Evolutionary conservation across 2,329 filamentous ascomycete species (phyloP), one percentile per base, ranked within the genome.

Genomic region (Alternaria triticina): DNA sequence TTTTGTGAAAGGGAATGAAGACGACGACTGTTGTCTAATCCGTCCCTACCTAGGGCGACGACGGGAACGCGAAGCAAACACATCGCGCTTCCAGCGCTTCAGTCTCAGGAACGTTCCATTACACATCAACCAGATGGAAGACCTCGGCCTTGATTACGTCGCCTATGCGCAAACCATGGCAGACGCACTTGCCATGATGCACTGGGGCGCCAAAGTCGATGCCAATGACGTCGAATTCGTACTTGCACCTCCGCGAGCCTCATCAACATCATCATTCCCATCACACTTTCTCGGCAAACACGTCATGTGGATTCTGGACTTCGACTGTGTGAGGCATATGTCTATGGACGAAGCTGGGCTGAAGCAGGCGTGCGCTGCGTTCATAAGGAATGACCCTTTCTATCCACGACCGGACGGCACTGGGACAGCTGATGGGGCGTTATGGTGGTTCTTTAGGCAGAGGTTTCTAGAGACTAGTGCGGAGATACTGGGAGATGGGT

Each of bases 161-260:
- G 64, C 74, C 0, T 86, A 85, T 63, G 82, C 84, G 0, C 57
- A 57, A 1, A 73, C 76, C 0, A 86, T 88, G 81, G 87, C 83
- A 0, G 80, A 85, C 5, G 78, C 82, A 0, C 78, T 88, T 0
- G 85, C 86, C 0, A 76, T 84, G 3, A 74, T 88, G 54, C 82
- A 86, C 62, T 89, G 85, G 86, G 49, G 67, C 2, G 82, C 78
- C 0, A 64, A 74, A 11, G 70, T 86, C 0, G 85, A 88, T 64
- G 86, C 81, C 1, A 84, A 83, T 36, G 86, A 87, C 49, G 79
- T 89, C 3, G 85, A 89, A 52, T 88, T 87, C 66, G 86, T 88
- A 0, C 80, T 88, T 3, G 83, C 71, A 8, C 66, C 62, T 33
- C 68, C 60, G 3, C 64, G 64, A 51, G 20, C 43, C 43, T 45